Evolutionary conservation across 164 flowering plant species (phyloP).

Genomic region (Magnolia officinalis): DNA sequence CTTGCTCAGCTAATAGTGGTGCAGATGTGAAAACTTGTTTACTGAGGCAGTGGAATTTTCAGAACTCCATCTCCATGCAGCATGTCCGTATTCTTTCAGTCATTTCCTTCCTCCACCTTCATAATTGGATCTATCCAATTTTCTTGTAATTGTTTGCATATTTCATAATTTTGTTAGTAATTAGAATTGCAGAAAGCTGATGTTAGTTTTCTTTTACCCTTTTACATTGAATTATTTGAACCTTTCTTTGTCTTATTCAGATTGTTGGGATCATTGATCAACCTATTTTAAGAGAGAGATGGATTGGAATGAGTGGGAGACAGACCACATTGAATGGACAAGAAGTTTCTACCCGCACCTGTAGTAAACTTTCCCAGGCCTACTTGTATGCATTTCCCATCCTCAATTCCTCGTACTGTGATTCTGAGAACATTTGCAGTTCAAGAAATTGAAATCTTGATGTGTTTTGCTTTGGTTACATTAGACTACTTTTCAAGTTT

Average conservation of each 20-base stretch:
- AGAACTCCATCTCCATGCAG: neutral
- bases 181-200: no score
- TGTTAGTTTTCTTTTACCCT: no score
- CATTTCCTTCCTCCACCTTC: neutral
- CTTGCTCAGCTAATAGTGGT: no score
- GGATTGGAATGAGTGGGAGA: conserved; percentile 85
- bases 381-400: conserved; percentile 59
- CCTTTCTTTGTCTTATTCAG: conserved; percentile 32
- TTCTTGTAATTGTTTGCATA: neutral
- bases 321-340: conserved; percentile 77
- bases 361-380: conserved; percentile 70
- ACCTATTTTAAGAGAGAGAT: conserved; percentile 85
- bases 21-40: no score
- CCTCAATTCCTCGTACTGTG: neutral
- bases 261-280: conserved; percentile 94
- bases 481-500: neutral
- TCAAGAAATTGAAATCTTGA: neutral
- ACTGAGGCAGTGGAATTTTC: neutral
- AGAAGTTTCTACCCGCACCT: conserved; percentile 71
- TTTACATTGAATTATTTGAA: neutral
- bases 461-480: neutral
- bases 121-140: neutral
- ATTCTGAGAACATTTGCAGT: neutral
- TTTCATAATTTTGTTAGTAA: no score
- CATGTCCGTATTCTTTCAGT: neutral